Evolutionary conservation across 225 moss, liverwort and hornwort species (phyloP), one percentile per base, ranked within the genome.

Genomic region (Physcomitrium patens): DNA sequence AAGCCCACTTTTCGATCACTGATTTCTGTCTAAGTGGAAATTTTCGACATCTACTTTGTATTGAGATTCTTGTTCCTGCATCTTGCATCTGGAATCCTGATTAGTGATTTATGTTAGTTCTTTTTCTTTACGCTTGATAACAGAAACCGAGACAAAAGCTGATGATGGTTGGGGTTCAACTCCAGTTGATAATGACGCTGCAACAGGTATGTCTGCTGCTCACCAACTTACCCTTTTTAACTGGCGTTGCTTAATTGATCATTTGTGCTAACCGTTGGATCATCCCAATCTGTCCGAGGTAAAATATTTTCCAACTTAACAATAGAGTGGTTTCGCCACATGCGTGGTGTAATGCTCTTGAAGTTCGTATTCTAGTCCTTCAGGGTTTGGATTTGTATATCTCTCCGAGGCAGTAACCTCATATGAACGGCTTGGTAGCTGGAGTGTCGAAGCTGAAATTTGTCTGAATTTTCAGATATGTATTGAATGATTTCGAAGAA

Each of bases 101-200:
- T 54, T 17, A 37, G 22, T 85, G 57, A 50, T 14, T 70, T 14
- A 44, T 66, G 53, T 41, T 54, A 28, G 16, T 41, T 20, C 11
- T 74, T 37, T 37, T 20, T 27, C 66, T 58, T 77, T 27, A 20
- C 49, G 47, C 56, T 74, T 63, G 76, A 62, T 79, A 49, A 62
- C 82, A 86, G 86, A 75, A 42, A 77, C 53, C 49, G 76, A 73
- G 67, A 73, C 49, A 61, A 79, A 63, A 76, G 66, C 37, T 63
- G 76, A 81, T 28, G 78, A 79, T 81, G 86, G 86, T 67, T 87
- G 86, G 86, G 81, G 73, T 58, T 51, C 15, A 41, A 44, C 42
- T 82, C 66, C 77, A 55, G 75, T 72, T 51, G 70, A 76, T 17
- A 66, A 64, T 37, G 37, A 43, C 28, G 51, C 70, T 71, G 26